Base-by-base conservation (phyloP, 2,329 filamentous ascomycete species). In the Colletotrichum sp. region DNA sequence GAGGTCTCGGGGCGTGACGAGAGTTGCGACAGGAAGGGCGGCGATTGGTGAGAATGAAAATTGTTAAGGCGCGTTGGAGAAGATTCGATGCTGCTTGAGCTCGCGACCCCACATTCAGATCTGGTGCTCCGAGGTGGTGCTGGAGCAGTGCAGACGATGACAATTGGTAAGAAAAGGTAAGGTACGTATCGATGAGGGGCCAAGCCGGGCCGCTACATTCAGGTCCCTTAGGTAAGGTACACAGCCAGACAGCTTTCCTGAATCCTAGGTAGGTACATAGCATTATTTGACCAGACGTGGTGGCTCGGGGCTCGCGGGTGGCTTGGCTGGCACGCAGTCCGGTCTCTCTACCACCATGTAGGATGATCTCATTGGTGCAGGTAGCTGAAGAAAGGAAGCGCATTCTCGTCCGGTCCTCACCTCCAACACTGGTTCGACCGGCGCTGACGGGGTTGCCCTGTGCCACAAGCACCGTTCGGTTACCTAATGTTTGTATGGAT, bases 231-330 rank as follows among this genome's bases (percentile, higher is more conserved):
- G 26, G 24, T 26, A 59, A 59, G 55, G 55, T 59, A 28, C 55
- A 30, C 22, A 5, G 5, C 36, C 36, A 39, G 2, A 28, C 2
- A 28, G 44, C 44, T 52, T 52, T 24, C 2, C 18, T 62, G 28
- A 30, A 32, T 62, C 8, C 59, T 32, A 62, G 26, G 59, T 62
- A 34, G 24, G 59, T 62, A 34, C 24, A 30, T 2, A 13, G 4
- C 3, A 22, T 48, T 48, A 2, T 48, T 48, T 7, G n/a, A 48
- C 2, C 44, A 48, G 26, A 64, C 18, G 30, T 22, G 62, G 72
- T 75, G 39, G 72, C 68, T 62, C 72, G 68, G 72, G 24, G 68
- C 71, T 69, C 68, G 71, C 72, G 72, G 72, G 68, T 72, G 64
- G 73, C 73, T 75, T 75, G 64, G 69, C 30, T 64, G 64, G 69